phyloP scores from a whole-genome alignment of 2,329 filamentous ascomycete species.

The Aspergillus transmontanensis region DNA sequence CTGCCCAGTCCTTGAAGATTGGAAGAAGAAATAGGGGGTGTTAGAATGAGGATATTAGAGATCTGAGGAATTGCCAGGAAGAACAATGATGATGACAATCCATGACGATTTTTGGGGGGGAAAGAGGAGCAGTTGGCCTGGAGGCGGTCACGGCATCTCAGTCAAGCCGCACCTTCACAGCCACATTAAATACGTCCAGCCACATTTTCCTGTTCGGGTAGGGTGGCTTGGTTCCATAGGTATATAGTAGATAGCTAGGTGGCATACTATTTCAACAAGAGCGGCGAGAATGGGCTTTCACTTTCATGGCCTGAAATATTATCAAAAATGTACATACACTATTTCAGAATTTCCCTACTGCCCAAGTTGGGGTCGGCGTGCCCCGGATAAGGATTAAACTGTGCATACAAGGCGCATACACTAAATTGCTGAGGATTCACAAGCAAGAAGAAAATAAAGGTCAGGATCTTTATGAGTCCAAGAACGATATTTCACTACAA shows the following conservation, averaged over 20 bases:
- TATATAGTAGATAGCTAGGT: not conserved
- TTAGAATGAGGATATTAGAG: constrained; percentile 3
- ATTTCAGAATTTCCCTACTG: not conserved
- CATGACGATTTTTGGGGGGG: constrained; percentile 18
- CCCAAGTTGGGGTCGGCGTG: not conserved
- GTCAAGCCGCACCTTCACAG: not conserved
- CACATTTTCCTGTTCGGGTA: constrained; percentile 3
- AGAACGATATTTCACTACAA: too few relatives aligned
- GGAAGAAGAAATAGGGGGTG: not conserved
- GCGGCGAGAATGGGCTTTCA: not conserved
- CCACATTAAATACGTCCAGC: constrained; percentile 2
- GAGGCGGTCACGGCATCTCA: constrained; percentile 19
- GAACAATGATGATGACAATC: constrained; percentile 18
- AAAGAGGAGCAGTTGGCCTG: constrained; percentile 12
- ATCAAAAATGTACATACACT: not conserved
- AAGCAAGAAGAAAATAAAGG: too few relatives aligned
- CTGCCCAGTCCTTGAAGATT: not conserved
- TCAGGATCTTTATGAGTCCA: too few relatives aligned
- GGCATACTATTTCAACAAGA: not conserved
- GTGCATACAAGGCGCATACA: too few relatives aligned
- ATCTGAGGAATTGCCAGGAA: constrained; percentile 4
- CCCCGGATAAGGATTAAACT: not conserved
- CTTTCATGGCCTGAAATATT: not conserved
- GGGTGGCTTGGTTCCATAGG: not conserved
- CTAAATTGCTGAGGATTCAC: too few relatives aligned